Evolutionary conservation across 1,284 basidiomycete species (phyloP).

Genomic region (Boletus smithii): DNA sequence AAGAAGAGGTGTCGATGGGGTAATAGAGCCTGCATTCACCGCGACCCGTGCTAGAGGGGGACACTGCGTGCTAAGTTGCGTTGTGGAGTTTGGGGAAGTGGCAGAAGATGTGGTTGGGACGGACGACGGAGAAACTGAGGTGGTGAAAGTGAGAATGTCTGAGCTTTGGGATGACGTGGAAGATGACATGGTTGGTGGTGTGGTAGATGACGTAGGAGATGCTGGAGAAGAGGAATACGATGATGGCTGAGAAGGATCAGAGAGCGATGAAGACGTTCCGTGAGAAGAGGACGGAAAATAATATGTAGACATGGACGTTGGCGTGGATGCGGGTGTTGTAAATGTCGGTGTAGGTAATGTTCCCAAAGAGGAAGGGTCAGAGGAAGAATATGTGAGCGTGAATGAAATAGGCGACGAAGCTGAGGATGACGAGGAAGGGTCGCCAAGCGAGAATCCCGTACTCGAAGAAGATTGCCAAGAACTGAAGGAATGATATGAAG

Average conservation of each 20-base stretch:
- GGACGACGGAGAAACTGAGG: not conserved
- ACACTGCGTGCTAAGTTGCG: conserved; percentile 28
- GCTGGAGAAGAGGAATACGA: not conserved
- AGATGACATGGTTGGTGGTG: not conserved
- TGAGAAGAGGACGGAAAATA: conserved; percentile 1
- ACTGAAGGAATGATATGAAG: too few relatives aligned
- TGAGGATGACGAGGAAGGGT: not conserved
- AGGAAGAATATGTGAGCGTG: not conserved
- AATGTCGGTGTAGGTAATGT: not conserved
- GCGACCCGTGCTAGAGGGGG: conserved; percentile 7
- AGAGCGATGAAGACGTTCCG: not conserved
- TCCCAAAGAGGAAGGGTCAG: not conserved
- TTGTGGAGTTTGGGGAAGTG: conserved; percentile 12
- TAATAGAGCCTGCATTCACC: conserved; percentile 4
- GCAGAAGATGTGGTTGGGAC: conserved; percentile 5
- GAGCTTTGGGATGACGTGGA: conserved; percentile 7
- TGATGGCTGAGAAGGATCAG: not conserved
- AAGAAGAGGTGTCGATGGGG: too few relatives aligned
- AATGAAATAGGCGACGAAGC: not conserved
- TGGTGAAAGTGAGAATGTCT: conserved; percentile 2
- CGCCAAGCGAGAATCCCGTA: not conserved
- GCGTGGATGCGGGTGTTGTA: not conserved
- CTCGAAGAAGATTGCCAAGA: too few relatives aligned
- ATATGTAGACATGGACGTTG: too few relatives aligned
- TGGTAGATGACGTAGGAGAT: not conserved